Conservation (phyloP, 495 filamentous ascomycete genomes). For the Melanomma pulvis-pyrius region DNA sequence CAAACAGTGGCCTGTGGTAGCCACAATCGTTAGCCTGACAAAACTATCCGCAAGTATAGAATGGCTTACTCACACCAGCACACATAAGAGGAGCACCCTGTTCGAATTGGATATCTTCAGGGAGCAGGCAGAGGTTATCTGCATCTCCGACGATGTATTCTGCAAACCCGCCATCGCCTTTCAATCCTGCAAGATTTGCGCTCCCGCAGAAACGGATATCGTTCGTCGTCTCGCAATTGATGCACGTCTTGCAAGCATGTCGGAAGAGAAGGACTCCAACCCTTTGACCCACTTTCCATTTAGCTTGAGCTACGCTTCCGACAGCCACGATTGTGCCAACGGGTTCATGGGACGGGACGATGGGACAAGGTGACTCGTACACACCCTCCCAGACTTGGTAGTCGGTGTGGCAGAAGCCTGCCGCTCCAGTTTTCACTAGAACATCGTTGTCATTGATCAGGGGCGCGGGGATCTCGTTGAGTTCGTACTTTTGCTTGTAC, state of each 20-base stretch:
- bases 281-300: conserved; percentile 75
- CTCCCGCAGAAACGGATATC: conserved; percentile 36
- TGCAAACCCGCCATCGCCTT: conserved; percentile 43
- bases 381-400: conserved; percentile 83
- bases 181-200: conserved; percentile 31
- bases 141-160: conserved; percentile 44
- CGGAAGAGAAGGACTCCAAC: conserved; percentile 67
- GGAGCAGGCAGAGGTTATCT: conserved; percentile 25
- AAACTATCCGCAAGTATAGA: background rate
- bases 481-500: conserved; percentile 5
- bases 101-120: conserved; percentile 16
- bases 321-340: conserved; percentile 80
- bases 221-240: conserved; percentile 11
- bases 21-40: background rate
- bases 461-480: conserved; percentile 20
- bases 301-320: conserved; percentile 62
- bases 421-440: conserved; percentile 84
- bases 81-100: conserved; percentile 24
- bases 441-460: conserved; percentile 60
- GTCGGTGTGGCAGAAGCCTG: conserved; percentile 84
- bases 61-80: conserved; percentile 42
- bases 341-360: conserved; percentile 88
- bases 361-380: conserved; percentile 75
- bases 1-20: conserved; percentile 14
- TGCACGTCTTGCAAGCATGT: conserved; percentile 14